A percentile compares a stretch with the other conserved stretches of the same genome.
Conservation (phyloP, 768 basidiomycete species). For the Suillus tomentosus region DNA sequence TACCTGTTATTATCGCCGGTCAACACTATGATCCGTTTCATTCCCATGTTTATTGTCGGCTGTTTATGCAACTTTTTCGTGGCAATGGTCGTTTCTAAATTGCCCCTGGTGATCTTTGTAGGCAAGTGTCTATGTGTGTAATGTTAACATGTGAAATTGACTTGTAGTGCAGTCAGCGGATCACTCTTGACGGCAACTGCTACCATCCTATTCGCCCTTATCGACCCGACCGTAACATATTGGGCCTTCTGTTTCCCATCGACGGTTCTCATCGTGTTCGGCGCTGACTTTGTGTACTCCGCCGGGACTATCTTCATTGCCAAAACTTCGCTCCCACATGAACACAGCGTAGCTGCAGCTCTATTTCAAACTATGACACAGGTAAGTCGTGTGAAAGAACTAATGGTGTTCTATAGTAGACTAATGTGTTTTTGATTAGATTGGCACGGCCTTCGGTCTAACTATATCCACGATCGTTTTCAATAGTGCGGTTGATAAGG, state of each 20-base stretch:
- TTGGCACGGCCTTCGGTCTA: slow-evolving; percentile 71
- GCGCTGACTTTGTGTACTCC: slow-evolving; percentile 77
- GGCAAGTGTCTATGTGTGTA: slow-evolving; percentile 37
- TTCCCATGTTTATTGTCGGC: slow-evolving; percentile 75
- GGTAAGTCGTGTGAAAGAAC: slow-evolving; percentile 34
- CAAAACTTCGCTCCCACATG: slow-evolving; percentile 62
- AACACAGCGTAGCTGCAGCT: slow-evolving; percentile 76
- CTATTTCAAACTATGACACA: slow-evolving; percentile 81
- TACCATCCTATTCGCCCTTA: slow-evolving; percentile 67
- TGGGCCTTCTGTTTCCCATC: slow-evolving; percentile 82
- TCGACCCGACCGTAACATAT: slow-evolving; percentile 55
- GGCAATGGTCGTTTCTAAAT: slow-evolving; percentile 54
- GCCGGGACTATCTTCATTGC: slow-evolving; percentile 76
- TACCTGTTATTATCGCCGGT: slow-evolving; percentile 58
- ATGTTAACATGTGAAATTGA: slow-evolving; percentile 5
- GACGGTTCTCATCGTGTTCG: slow-evolving; percentile 63
- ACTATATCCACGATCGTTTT: slow-evolving; percentile 74
- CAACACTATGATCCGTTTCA: slow-evolving; percentile 60
- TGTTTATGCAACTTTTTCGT: slow-evolving; percentile 65
- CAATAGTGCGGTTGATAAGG: slow-evolving; percentile 46
- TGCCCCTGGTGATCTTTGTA: slow-evolving; percentile 58
- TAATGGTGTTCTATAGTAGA: neutral
- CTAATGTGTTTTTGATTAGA: slow-evolving; percentile 34
- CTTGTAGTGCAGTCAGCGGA: slow-evolving; percentile 45
- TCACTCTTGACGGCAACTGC: slow-evolving; percentile 59